Percentiles rank a stretch among this genome's conserved stretches.
These are phyloP conservation scores for Kurtzmaniella quercitrusa DNA, from an alignment of 1,139 yeast species.

Conservation along the genomic window DNA sequence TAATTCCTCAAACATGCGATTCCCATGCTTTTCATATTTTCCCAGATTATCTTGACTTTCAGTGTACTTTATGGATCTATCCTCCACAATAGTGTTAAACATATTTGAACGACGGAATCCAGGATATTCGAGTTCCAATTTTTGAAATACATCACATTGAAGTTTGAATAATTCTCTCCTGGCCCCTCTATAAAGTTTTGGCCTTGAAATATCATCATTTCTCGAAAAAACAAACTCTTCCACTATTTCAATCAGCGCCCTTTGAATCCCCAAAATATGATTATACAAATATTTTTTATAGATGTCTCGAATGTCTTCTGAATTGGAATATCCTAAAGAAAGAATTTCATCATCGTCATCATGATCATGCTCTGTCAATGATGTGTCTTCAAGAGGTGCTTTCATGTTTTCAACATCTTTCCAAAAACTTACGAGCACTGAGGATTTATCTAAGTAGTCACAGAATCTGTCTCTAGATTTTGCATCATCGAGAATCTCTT, in stretches of 20 bases:
- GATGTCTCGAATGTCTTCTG: slow-evolving; percentile 46
- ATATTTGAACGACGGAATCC: slow-evolving; percentile 44
- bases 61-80: background rate
- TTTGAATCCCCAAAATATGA: slow-evolving; percentile 22
- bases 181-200: slow-evolving; percentile 37
- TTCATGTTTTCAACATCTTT: slow-evolving; percentile 60
- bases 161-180: slow-evolving; percentile 52
- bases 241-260: slow-evolving; percentile 23
- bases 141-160: slow-evolving; percentile 48
- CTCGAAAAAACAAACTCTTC: slow-evolving; percentile 17
- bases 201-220: slow-evolving; percentile 7
- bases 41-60: slow-evolving; percentile 1
- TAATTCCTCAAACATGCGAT: slow-evolving; percentile 14
- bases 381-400: slow-evolving; percentile 63
- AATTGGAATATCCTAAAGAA: slow-evolving; percentile 36
- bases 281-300: slow-evolving; percentile 37
- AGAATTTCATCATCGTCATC: slow-evolving; percentile 21
- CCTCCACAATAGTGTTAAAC: slow-evolving; percentile 7
- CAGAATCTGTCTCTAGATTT: slow-evolving; percentile 28
- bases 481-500: slow-evolving; percentile 3
- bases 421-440: slow-evolving; percentile 57
- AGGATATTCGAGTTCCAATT: slow-evolving; percentile 46
- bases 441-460: slow-evolving; percentile 51
- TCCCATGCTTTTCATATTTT: background rate
- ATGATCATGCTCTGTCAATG: slow-evolving; percentile 17